A percentile compares a stretch with the other conserved stretches of the same genome.
Evolutionary conservation across 2,329 filamentous ascomycete species (phyloP).

Genomic region (Sporothrix globosa): DNA sequence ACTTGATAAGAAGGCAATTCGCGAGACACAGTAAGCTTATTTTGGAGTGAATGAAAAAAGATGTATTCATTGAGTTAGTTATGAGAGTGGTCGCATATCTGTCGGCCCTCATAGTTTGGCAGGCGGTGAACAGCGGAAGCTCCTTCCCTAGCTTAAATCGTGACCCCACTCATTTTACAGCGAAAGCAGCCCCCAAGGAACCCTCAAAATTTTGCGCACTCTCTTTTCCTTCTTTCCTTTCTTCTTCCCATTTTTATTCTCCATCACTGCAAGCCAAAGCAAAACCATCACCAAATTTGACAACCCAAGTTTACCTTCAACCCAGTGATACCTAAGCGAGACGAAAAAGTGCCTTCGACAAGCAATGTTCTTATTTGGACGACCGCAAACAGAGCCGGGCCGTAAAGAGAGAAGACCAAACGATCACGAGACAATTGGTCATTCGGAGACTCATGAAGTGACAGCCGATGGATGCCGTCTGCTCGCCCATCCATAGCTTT

Average conservation of each 20-base stretch:
- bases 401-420: not conserved
- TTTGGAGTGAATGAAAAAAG: too few species aligned
- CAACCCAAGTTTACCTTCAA: not conserved
- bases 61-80: too few species aligned
- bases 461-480: too few species aligned
- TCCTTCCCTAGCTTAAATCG: not conserved
- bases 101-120: not conserved
- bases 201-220: not conserved
- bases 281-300: not conserved
- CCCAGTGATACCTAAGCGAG: not conserved
- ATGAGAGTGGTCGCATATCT: not conserved
- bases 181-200: not conserved
- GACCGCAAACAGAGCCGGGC: not conserved
- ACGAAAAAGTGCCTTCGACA: not conserved
- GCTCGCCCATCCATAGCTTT: not conserved
- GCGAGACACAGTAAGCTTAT: not conserved
- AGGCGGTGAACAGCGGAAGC: conserved; percentile 11
- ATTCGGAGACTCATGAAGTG: not conserved
- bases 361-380: not conserved
- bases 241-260: not conserved
- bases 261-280: not conserved
- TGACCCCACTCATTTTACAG: conserved; percentile 1
- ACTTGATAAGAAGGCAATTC: not conserved
- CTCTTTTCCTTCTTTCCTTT: not conserved
- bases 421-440: not conserved